Percentiles rank a stretch among this genome's conserved stretches.
These are phyloP conservation scores for Tolypocladium endophyticum DNA, from an alignment of 2,329 filamentous ascomycete genomes.

Conservation along the genomic window DNA sequence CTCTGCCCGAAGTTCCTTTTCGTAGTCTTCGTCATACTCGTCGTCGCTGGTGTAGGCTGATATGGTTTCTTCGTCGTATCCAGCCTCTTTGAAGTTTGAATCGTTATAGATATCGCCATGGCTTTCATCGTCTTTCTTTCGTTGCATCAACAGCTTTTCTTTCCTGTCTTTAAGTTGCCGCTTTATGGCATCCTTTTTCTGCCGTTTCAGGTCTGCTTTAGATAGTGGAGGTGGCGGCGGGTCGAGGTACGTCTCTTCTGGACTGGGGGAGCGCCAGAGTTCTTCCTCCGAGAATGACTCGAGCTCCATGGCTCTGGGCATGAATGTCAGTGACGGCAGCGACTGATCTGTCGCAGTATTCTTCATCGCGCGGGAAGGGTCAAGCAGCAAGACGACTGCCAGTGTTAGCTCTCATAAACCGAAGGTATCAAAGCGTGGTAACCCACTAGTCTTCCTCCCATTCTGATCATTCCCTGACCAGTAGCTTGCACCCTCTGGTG, in stretches of 20 bases:
- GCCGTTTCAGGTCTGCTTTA: conserved; percentile 5
- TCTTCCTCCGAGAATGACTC: conserved; percentile 17
- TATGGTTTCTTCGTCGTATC: conserved; percentile 1
- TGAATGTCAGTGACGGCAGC: conserved; percentile 14
- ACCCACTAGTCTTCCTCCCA: conserved; percentile 11
- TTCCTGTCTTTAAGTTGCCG: conserved; percentile 2
- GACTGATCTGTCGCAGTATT: conserved; percentile 9
- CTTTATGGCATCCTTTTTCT: conserved; percentile 7
- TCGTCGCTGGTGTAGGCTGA: conserved; percentile 9
- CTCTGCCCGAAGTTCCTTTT: conserved; percentile 4
- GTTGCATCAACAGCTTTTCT: neutral
- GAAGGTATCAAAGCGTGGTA: no score
- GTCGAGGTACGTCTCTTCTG: conserved; percentile 15
- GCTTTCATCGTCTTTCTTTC: neutral
- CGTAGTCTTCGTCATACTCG: conserved; percentile 13
- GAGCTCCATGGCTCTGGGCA: conserved; percentile 17
- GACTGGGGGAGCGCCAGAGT: conserved; percentile 12
- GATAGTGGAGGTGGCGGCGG: conserved; percentile 11
- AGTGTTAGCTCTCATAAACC: neutral
- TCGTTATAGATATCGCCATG: neutral
- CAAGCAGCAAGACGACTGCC: conserved; percentile 3
- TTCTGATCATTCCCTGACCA: conserved; percentile 11
- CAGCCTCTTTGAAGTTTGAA: neutral
- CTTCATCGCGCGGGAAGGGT: conserved; percentile 12
- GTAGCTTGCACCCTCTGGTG: conserved; percentile 14